Percentiles rank a stretch among this genome's conserved stretches.
These are phyloP conservation scores for Saccharomycopsis guyanensis DNA, from an alignment of 805 yeast genomes.

Conservation along the genomic window DNA sequence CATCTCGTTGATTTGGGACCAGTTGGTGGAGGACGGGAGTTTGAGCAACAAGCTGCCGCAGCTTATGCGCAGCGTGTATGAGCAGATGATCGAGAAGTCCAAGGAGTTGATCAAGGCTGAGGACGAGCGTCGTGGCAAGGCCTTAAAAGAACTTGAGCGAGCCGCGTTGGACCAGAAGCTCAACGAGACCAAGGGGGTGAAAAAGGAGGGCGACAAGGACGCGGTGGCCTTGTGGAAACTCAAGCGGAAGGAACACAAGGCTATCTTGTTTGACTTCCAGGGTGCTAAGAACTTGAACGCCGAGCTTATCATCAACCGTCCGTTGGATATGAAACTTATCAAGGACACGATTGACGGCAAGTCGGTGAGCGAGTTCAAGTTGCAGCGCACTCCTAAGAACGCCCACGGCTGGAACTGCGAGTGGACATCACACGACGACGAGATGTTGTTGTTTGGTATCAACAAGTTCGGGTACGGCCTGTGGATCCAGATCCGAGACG, in stretches of 20 bases:
- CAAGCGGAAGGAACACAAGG: slow-evolving; percentile 79
- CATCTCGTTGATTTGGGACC: slow-evolving; percentile 69
- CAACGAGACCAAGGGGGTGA: slow-evolving; percentile 31
- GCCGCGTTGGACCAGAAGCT: slow-evolving; percentile 51
- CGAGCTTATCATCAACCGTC: slow-evolving; percentile 74
- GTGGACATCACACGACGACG: slow-evolving; percentile 81
- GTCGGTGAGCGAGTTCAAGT: slow-evolving; percentile 51
- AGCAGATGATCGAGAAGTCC: slow-evolving; percentile 61
- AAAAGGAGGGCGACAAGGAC: slow-evolving; percentile 30
- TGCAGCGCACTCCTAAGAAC: slow-evolving; percentile 60
- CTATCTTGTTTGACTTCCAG: slow-evolving; percentile 78
- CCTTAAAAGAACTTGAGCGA: slow-evolving; percentile 50
- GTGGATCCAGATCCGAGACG: slow-evolving; percentile 92
- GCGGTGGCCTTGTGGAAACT: slow-evolving; percentile 48
- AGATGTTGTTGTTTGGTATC: slow-evolving; percentile 79
- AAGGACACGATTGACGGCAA: slow-evolving; percentile 43
- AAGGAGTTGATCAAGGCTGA: slow-evolving; percentile 54
- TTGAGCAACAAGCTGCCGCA: slow-evolving; percentile 79
- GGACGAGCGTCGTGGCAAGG: slow-evolving; percentile 51
- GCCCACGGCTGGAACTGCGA: slow-evolving; percentile 88
- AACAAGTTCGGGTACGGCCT: slow-evolving; percentile 93
- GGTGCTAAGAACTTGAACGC: slow-evolving; percentile 89
- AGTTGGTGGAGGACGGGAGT: slow-evolving; percentile 82
- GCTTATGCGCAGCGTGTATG: slow-evolving; percentile 62
- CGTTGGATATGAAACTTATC: slow-evolving; percentile 70